phyloP scores from a whole-genome alignment of 2,329 filamentous ascomycete genomes.

The Teratosphaeria zuluensis region DNA sequence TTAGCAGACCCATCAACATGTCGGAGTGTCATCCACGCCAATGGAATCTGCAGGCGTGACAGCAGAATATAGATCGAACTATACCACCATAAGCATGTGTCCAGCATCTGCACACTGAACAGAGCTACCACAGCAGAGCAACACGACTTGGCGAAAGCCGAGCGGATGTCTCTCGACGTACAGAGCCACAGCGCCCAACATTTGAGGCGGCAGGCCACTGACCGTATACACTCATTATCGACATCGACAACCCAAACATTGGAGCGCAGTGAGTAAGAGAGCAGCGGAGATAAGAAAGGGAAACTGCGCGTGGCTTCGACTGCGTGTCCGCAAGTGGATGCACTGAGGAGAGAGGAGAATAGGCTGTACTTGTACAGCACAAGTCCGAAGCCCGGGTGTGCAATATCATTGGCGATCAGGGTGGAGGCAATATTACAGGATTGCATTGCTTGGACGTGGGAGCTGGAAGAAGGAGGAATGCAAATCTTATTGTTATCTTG shows the following conservation, averaged over 20 bases:
- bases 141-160: conserved; percentile 7
- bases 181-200: conserved; percentile 1
- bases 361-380: background rate
- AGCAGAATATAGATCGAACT: background rate
- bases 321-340: background rate
- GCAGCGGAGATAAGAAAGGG: background rate
- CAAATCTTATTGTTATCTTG: background rate
- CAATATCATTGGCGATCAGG: background rate
- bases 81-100: background rate
- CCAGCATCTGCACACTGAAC: conserved; percentile 2
- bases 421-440: background rate
- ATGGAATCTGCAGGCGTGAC: background rate
- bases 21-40: background rate
- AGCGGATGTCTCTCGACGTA: conserved; percentile 2
- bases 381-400: background rate
- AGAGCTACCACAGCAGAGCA: conserved; percentile 7
- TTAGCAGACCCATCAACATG: background rate
- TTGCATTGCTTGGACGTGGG: background rate
- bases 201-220: conserved; percentile 6
- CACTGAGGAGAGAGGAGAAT: background rate
- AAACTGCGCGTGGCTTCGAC: background rate
- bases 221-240: conserved; percentile 12
- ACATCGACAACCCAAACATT: background rate
- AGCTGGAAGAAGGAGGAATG: background rate
- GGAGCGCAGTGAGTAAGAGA: background rate